These are phyloP conservation scores for Diaporthe sp. DNA, from an alignment of 2,329 filamentous ascomycete genomes.

Conservation along the genomic window DNA sequence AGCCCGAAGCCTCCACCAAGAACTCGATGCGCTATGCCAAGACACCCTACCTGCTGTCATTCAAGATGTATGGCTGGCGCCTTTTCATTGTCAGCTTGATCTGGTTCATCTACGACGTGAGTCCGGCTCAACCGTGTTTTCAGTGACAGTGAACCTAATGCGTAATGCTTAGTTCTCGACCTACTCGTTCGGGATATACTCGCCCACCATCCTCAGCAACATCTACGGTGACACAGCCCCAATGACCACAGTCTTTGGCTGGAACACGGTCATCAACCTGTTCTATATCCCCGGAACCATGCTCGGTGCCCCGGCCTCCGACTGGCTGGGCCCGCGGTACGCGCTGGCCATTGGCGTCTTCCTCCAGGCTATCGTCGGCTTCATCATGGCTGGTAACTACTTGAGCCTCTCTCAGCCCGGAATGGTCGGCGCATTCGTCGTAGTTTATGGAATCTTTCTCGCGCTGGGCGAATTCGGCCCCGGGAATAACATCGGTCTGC, in stretches of 20 bases:
- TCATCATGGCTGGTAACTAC: constrained; percentile 89
- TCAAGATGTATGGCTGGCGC: constrained; percentile 78
- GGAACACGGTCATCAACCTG: constrained; percentile 88
- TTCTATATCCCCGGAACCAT: constrained; percentile 90
- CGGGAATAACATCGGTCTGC: constrained; percentile 89
- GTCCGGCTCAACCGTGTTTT: not conserved
- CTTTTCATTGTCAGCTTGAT: constrained; percentile 77
- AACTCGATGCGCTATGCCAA: constrained; percentile 73
- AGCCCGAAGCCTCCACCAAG: constrained; percentile 80
- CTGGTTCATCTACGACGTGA: constrained; percentile 68
- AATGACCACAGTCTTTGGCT: constrained; percentile 82
- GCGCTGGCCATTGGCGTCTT: constrained; percentile 78
- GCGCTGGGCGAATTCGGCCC: constrained; percentile 84
- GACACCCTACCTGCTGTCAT: constrained; percentile 65
- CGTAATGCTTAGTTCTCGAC: constrained; percentile 70
- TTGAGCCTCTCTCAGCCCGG: constrained; percentile 70
- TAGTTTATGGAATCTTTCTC: constrained; percentile 83
- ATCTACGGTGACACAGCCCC: constrained; percentile 68
- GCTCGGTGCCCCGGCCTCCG: constrained; percentile 79
- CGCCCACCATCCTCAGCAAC: constrained; percentile 76
- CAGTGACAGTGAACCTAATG: not conserved
- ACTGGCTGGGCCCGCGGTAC: constrained; percentile 82
- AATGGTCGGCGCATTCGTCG: constrained; percentile 80
- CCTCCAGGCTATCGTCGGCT: constrained; percentile 82
- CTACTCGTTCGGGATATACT: constrained; percentile 90